These are phyloP conservation scores for Nemania sp. DNA, from an alignment of 2,329 filamentous ascomycete species.

Conservation along the genomic window DNA sequence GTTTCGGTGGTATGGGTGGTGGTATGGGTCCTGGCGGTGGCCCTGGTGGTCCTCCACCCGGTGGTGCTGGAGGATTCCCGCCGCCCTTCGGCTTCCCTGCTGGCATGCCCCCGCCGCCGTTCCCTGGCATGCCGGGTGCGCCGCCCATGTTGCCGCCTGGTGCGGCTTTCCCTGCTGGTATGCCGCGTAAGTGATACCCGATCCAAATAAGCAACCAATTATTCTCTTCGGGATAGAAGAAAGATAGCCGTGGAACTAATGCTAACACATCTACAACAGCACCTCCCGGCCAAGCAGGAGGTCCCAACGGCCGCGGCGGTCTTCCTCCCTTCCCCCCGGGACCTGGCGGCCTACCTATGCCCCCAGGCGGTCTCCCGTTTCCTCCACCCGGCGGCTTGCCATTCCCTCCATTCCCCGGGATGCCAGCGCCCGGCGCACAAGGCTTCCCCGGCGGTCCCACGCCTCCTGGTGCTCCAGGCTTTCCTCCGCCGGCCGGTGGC, in stretches of 20 bases:
- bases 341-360: conserved; percentile 49
- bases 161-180: conserved; percentile 50
- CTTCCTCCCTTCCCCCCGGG: conserved; percentile 50
- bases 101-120: conserved; percentile 43
- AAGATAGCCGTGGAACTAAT: too few relatives aligned
- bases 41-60: conserved; percentile 33
- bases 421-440: conserved; percentile 44
- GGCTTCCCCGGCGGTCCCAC: conserved; percentile 46
- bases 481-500: conserved; percentile 38
- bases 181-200: conserved; percentile 56
- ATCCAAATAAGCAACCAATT: neutral
- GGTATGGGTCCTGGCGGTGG: too few relatives aligned
- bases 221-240: too few relatives aligned
- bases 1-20: neutral
- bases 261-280: conserved; percentile 41
- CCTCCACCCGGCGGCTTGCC: conserved; percentile 39
- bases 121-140: conserved; percentile 47
- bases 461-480: conserved; percentile 38
- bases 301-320: conserved; percentile 32
- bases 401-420: conserved; percentile 47
- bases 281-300: conserved; percentile 47
- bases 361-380: conserved; percentile 43
- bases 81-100: conserved; percentile 67
- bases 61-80: conserved; percentile 46
- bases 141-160: conserved; percentile 52